These are phyloP conservation scores for Paulownia fortunei DNA, from an alignment of 257 asterid species.

Conservation along the genomic window DNA sequence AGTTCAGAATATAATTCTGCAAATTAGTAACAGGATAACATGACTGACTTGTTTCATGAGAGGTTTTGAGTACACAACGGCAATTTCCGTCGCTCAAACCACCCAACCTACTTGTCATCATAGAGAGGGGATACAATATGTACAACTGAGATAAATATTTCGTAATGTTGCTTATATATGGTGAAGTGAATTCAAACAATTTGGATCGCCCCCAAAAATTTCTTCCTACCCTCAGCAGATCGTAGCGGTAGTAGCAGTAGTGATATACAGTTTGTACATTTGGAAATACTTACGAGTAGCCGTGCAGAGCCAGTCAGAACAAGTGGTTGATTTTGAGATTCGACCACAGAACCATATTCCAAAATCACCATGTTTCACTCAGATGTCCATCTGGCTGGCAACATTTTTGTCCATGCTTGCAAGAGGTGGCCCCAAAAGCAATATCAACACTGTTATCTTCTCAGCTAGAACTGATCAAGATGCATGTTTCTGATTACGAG, in stretches of 20 bases:
- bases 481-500: slow-evolving; percentile 50
- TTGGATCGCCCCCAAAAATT: slow-evolving; percentile 22
- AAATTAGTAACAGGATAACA: background rate
- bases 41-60: too few relatives aligned
- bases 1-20: background rate
- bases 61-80: background rate
- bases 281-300: slow-evolving; percentile 13
- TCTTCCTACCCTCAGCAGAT: slow-evolving; percentile 20
- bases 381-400: background rate
- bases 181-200: slow-evolving; percentile 9
- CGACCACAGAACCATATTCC: background rate
- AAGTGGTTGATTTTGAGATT: background rate
- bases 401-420: slow-evolving; percentile 3
- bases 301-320: slow-evolving; percentile 1
- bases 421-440: slow-evolving; percentile 8
- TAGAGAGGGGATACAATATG: slow-evolving; percentile 22
- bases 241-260: background rate
- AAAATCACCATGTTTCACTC: background rate
- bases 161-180: slow-evolving; percentile 6
- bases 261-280: slow-evolving; percentile 22
- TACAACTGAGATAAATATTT: slow-evolving; percentile 22
- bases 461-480: slow-evolving; percentile 38
- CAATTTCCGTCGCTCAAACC: background rate
- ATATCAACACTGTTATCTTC: background rate
- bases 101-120: slow-evolving; percentile 5